Evolutionary conservation across 192 early-diverging fungal genomes (phyloP), one percentile per base, ranked within the genome.

Genomic region (Physocladia obscura): DNA sequence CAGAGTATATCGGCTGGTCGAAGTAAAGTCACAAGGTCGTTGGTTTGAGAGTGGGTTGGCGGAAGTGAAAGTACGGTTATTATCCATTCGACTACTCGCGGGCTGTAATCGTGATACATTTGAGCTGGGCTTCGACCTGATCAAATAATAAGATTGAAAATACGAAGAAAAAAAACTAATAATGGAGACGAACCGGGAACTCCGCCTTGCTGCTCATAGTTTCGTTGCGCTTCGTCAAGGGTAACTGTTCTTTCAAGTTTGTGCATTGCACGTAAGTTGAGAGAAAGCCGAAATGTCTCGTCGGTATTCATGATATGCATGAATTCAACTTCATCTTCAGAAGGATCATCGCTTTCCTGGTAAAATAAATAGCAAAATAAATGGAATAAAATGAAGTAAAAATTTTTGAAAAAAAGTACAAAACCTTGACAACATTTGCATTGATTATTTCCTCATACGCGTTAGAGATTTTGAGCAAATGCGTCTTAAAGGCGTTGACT

Each of bases 231-330:
- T 19, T 58, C 73, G 27, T 62, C 61, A 17, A 54, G 49, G 56
- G 70, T 4, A 36, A 71, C 54, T 15, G 57, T 39, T 52, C 59
- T 61, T 51, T 64, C 57, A 1, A 71, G 49, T 38, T 67, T 70
- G 37, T 57, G 51, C 57, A 61, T 71, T 0, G 52, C 72, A 29
- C 64, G 61, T 21, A 74, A 47, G 61, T 83, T 76, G n/a, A 76
- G 49, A 35, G 74, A 75, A 4, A 84, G 67, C 13, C 44, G 34
- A 70, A 76, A 81, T 0, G 83, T 82, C 55, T 73, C 61, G 24
- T 81, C 77, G 21, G 69, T 68, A 62, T 82, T 84, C 54, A 84
- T 70, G 32, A 77, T 39, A 19, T 74, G 62, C 80, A 84, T 80
- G 51, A 84, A 84, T 5, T 77, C 67, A 2, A 79, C 49, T 63